Conservation (phyloP, 257 asterid genomes). For the Prunella vulgaris region DNA sequence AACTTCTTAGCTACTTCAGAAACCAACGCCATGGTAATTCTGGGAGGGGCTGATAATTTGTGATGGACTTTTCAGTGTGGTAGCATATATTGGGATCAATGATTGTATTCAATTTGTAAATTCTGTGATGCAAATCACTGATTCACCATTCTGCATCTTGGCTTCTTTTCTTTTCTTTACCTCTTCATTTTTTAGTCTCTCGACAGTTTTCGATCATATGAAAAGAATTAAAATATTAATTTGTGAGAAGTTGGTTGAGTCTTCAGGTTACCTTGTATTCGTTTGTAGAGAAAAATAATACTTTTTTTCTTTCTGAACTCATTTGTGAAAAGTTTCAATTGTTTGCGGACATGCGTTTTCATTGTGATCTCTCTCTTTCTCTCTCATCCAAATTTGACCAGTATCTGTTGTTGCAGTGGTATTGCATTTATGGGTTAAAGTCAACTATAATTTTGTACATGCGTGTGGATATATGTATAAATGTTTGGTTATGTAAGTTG, state of each 20-base stretch:
- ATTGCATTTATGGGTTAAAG: neutral
- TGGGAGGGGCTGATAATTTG: conserved; percentile 48
- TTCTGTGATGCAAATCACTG: conserved; percentile 18
- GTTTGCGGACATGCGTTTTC: neutral
- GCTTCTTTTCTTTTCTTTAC: conserved; percentile 7
- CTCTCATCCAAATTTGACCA: neutral
- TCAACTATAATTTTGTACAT: neutral
- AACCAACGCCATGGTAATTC: conserved; percentile 74
- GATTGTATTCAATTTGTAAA: conserved; percentile 23
- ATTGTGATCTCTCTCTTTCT: neutral
- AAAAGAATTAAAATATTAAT: conserved; percentile 18
- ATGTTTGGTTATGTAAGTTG: too few species aligned
- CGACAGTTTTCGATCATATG: neutral
- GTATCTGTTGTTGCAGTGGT: neutral
- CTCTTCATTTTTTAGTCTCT: neutral
- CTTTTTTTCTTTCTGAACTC: conserved; percentile 1
- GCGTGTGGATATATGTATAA: neutral
- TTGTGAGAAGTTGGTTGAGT: conserved; percentile 21
- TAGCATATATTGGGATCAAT: conserved; percentile 11
- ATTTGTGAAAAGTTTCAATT: neutral
- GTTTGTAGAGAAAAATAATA: conserved; percentile 26
- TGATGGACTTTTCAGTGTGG: conserved; percentile 9
- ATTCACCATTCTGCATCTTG: conserved; percentile 19
- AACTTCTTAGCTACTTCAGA: conserved; percentile 67
- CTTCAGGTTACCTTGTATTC: conserved; percentile 12